Evolutionary conservation across 352 stramenopile genomes (phyloP).

Genomic region (Aphanomyces cochlioides): DNA sequence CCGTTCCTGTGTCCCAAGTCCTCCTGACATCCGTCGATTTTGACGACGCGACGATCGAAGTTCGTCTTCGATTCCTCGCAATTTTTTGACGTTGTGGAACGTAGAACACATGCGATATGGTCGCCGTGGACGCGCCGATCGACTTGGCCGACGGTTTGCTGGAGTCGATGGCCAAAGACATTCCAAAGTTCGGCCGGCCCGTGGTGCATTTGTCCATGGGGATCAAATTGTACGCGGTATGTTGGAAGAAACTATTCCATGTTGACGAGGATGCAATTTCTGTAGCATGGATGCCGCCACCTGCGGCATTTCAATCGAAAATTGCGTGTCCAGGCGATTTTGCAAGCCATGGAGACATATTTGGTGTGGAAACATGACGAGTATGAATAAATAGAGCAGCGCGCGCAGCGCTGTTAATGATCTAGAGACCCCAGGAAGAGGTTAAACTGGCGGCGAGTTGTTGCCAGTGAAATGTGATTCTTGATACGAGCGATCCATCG

Average conservation of each 20-base stretch:
- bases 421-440: slow-evolving; percentile 9
- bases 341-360: slow-evolving; percentile 22
- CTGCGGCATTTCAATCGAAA: slow-evolving; percentile 20
- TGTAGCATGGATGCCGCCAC: slow-evolving; percentile 14
- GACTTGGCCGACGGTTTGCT: slow-evolving; percentile 43
- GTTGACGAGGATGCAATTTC: background rate
- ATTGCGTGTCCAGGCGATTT: slow-evolving; percentile 7
- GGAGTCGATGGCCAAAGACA: slow-evolving; percentile 32
- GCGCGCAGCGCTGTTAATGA: slow-evolving; percentile 28
- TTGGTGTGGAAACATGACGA: slow-evolving; percentile 25
- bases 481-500: too few relatives aligned
- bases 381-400: background rate
- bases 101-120: slow-evolving; percentile 43
- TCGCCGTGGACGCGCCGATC: slow-evolving; percentile 58
- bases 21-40: slow-evolving; percentile 39
- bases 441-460: too few relatives aligned
- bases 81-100: background rate
- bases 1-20: slow-evolving; percentile 46
- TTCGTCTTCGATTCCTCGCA: background rate
- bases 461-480: too few relatives aligned
- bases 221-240: slow-evolving; percentile 9
- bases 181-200: slow-evolving; percentile 23
- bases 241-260: background rate
- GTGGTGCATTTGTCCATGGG: slow-evolving; percentile 21
- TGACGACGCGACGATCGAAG: slow-evolving; percentile 15